Base-by-base conservation (phyloP, 2,329 filamentous ascomycete genomes). In the Orbilia quercus region DNA sequence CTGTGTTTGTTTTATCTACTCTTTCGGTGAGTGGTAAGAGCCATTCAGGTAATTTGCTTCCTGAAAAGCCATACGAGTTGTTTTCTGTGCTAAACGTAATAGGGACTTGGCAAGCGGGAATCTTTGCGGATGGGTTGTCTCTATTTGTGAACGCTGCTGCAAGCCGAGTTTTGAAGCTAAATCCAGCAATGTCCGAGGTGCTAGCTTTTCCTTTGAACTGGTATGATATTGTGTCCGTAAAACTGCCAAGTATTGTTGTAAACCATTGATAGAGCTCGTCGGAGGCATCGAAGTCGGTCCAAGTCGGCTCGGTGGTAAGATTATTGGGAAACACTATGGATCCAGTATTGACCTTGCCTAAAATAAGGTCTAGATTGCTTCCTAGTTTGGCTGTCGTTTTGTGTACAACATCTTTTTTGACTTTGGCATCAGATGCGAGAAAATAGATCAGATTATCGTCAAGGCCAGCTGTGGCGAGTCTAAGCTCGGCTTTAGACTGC, bases 231-330 rank as follows among this genome's bases (percentile, higher is more conserved):
- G 31, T 38, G 40, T 60, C 57, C 5, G 44, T 25, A 7, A 23
- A 51, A 51, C 14, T 22, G 36, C 14, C 57, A 11, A 60, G 38
- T 2, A 45, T 23, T 22, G 28, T 50, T 42, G 38, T 12, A 1
- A 60, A 9, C 42, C 57, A 60, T 14, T 50, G 57, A 14, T 48
- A 51, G 14, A 60, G n/a, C 25, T 60, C 40, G 12, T 60, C 42
- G 2, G 57, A 60, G 18, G 12, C 57, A 38, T 50, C 44, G 1
- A 60, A n/a, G 7, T 23, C 25, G 5, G 22, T 60, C 57, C 42
- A 51, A 34, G 4, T 16, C 11, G 34, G 25, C n/a, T 44, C 42
- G 2, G 28, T 5, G 18, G 7, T 23, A 7, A 51, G 20, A 20
- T 31, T 36, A 25, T 51, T 60, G 2, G 57, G 36, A 16, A 60